Conservation (phyloP, 2,329 filamentous ascomycete genomes). For the Arachnopeziza araneosa region DNA sequence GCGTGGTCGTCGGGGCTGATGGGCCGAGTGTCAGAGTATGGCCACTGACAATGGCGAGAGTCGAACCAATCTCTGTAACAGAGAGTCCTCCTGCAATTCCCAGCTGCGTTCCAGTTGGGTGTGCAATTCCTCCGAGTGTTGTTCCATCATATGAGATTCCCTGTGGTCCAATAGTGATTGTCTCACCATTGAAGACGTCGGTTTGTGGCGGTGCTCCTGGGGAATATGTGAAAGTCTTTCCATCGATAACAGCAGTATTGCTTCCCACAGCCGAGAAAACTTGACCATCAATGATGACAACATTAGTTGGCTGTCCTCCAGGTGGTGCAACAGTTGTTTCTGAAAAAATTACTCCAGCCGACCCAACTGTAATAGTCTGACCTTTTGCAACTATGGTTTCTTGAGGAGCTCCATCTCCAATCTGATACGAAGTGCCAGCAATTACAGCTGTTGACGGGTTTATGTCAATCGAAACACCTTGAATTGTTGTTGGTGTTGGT, state of each 20-base stretch:
- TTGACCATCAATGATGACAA: slow-evolving; percentile 20
- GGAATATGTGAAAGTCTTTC: slow-evolving; percentile 17
- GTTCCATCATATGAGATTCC: slow-evolving; percentile 18
- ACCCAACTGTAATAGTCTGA: slow-evolving; percentile 22
- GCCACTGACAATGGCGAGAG: slow-evolving; percentile 42
- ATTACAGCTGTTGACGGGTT: slow-evolving; percentile 13
- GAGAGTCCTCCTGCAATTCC: slow-evolving; percentile 24
- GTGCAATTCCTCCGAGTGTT: slow-evolving; percentile 17
- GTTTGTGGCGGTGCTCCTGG: slow-evolving; percentile 16
- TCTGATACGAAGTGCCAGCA: slow-evolving; percentile 17
- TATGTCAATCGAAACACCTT: slow-evolving; percentile 16
- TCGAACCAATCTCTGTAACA: slow-evolving; percentile 25
- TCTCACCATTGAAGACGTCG: slow-evolving; percentile 19
- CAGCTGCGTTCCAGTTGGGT: slow-evolving; percentile 19
- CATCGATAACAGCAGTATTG: slow-evolving; percentile 17
- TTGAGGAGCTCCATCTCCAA: slow-evolving; percentile 18
- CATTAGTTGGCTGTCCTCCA: slow-evolving; percentile 14
- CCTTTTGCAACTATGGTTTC: slow-evolving; percentile 16
- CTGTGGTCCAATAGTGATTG: slow-evolving; percentile 21
- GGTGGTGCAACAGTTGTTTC: slow-evolving; percentile 18
- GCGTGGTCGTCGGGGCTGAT: slow-evolving; percentile 38
- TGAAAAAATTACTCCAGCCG: slow-evolving; percentile 20
- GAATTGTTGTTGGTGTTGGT: slow-evolving; percentile 16
- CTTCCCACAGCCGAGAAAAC: slow-evolving; percentile 20
- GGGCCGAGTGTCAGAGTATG: slow-evolving; percentile 47